These are phyloP conservation scores for Rostrohypoxylon terebratum DNA, from an alignment of 495 filamentous ascomycete genomes.

Conservation along the genomic window DNA sequence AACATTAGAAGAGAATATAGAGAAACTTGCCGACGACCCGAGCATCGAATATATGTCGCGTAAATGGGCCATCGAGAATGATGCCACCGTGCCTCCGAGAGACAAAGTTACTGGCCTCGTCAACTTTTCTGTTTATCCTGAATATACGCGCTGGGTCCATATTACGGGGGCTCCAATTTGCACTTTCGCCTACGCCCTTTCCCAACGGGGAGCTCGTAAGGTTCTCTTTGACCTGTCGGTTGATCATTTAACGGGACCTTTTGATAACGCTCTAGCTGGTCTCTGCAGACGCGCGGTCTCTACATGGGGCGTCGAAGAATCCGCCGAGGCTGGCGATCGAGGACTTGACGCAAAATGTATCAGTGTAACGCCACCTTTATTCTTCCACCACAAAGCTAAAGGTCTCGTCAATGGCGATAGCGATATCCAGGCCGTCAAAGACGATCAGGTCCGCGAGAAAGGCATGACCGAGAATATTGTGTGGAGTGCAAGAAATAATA, in stretches of 20 bases:
- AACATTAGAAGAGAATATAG: constrained; percentile 39
- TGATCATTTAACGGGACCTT: constrained; percentile 54
- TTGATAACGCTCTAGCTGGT: constrained; percentile 63
- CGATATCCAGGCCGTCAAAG: constrained; percentile 55
- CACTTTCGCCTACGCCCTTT: constrained; percentile 67
- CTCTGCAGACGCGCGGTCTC: constrained; percentile 54
- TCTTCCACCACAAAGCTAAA: constrained; percentile 59
- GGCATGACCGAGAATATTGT: constrained; percentile 60
- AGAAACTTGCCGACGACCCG: constrained; percentile 15
- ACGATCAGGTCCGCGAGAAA: constrained; percentile 51
- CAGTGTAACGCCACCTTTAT: constrained; percentile 60
- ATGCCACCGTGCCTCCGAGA: constrained; percentile 42
- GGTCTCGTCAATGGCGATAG: constrained; percentile 55
- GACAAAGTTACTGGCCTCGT: constrained; percentile 42
- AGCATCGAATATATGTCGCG: constrained; percentile 34
- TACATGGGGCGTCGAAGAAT: constrained; percentile 19
- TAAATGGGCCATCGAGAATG: constrained; percentile 41
- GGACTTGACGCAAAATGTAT: constrained; percentile 55
- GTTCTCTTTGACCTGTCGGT: constrained; percentile 63
- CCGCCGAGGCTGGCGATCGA: constrained; percentile 16
- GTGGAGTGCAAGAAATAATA: constrained; percentile 64
- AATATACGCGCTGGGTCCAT: constrained; percentile 62
- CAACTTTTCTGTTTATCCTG: constrained; percentile 46
- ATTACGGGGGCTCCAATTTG: constrained; percentile 61
- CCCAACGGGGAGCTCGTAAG: constrained; percentile 63